Evolutionary conservation across 2,329 filamentous ascomycete species (phyloP).

Genomic region (Aureobasidium sp.): DNA sequence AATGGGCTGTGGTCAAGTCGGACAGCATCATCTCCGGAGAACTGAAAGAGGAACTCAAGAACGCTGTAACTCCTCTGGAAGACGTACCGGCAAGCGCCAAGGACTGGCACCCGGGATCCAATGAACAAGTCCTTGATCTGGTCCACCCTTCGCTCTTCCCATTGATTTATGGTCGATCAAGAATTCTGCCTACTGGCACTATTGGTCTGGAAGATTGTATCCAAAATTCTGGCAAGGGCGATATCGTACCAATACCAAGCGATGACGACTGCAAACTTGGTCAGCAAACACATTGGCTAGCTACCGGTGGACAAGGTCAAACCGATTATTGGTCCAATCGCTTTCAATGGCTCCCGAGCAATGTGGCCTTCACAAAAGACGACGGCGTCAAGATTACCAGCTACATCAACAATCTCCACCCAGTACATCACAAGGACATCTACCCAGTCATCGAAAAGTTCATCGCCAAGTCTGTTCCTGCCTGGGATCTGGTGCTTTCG

Average conservation of each 20-base stretch:
- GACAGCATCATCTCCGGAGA: constrained; percentile 37
- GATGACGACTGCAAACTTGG: constrained; percentile 8
- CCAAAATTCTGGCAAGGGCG: constrained; percentile 23
- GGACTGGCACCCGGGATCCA: constrained; percentile 55
- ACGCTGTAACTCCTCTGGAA: constrained; percentile 42
- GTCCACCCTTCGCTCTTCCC: constrained; percentile 59
- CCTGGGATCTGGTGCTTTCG: constrained; percentile 21
- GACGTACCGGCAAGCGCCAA: constrained; percentile 41
- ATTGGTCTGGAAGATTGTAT: constrained; percentile 26
- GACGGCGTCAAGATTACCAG: constrained; percentile 20
- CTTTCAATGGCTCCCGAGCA: constrained; percentile 26
- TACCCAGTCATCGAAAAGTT: constrained; percentile 23
- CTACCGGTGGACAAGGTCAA: background rate
- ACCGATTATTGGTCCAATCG: constrained; percentile 18
- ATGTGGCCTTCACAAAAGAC: constrained; percentile 18
- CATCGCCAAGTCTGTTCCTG: constrained; percentile 20
- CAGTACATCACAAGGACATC: constrained; percentile 17
- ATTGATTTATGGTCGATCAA: constrained; percentile 45
- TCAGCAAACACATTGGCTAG: background rate
- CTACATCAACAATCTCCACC: constrained; percentile 28
- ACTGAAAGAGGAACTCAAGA: constrained; percentile 35
- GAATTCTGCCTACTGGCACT: constrained; percentile 29
- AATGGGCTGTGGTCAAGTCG: constrained; percentile 44
- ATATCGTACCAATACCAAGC: constrained; percentile 16
- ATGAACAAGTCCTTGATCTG: constrained; percentile 51